Conservation (phyloP, 441 rosid species). For the Populus hybrid region DNA sequence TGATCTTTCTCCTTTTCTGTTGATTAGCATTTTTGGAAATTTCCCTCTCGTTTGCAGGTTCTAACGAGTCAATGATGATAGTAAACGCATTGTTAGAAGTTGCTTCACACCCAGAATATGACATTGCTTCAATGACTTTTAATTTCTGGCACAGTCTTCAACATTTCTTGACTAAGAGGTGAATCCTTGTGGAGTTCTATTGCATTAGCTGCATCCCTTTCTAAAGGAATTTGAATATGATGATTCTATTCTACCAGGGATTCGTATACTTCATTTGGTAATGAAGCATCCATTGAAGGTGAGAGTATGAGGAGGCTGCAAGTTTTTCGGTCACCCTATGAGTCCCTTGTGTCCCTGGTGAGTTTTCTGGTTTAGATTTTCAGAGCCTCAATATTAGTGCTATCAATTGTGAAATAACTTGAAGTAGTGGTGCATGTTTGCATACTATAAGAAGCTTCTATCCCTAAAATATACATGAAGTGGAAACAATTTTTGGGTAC, state of each 20-base stretch:
- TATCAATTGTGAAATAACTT: background rate
- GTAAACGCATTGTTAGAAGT: conserved; percentile 85
- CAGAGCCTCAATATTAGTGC: background rate
- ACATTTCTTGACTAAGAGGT: conserved; percentile 81
- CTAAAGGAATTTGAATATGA: conserved; percentile 23
- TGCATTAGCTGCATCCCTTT: conserved; percentile 14
- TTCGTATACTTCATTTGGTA: conserved; percentile 59
- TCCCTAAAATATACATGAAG: background rate
- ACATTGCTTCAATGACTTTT: conserved; percentile 99
- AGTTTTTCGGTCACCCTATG: conserved; percentile 70
- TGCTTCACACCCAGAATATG: conserved; percentile 92
- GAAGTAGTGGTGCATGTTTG: background rate
- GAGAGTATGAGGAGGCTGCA: conserved; percentile 88
- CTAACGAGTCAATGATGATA: conserved; percentile 86
- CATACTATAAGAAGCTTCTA: background rate
- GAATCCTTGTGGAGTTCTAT: conserved; percentile 24
- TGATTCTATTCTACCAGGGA: conserved; percentile 54
- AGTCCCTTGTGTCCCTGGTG: conserved; percentile 90
- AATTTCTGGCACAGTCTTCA: conserved; percentile 99
- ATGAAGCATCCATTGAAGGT: conserved; percentile 66
- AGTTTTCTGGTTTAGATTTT: conserved; percentile 30
- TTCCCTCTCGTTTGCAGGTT: conserved; percentile 45
- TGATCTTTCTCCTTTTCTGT: conserved; percentile 2
- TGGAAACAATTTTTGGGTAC: background rate
- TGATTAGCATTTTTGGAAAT: background rate